Base-by-base conservation (phyloP, 352 stramenopile species). In the Phytophthora pluvialis region DNA sequence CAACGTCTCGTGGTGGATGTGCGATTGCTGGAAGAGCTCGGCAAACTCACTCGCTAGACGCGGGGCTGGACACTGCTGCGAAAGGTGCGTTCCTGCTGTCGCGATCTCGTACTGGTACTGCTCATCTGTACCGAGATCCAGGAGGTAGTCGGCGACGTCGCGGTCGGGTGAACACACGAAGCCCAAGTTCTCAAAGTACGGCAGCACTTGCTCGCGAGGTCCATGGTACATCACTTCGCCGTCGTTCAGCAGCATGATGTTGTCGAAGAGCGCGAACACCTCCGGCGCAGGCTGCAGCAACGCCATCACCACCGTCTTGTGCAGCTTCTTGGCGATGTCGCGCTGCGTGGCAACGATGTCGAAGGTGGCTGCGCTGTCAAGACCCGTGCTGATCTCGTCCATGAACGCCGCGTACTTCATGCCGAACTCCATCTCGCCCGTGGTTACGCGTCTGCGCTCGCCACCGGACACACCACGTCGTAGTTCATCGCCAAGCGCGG, bases 241-340 rank as follows among this genome's bases (percentile, higher is more conserved):
- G 90, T 83, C 70, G 62, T 83, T 81, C 13, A 86, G 43, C n/a
- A 86, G 48, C 33, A 86, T 4, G 13, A 86, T 48, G 56, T 98
- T 87, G 70, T 98, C 94, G 69, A 98, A 98, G 5, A 97, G 65
- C 7, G 80, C 82, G 31, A 96, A 92, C 10, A 95, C 92, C 68
- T 98, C 91, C 0, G 94, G 94, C 4, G 91, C 77, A 25, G 94
- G 93, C 66, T 98, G 76, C 12, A 97, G 63, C 15, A 97, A 64
- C 5, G 85, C 81, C 5, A 97, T 77, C 9, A 91, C 77, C 13
- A 74, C 51, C 4, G 79, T 88, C 36, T 73, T 65, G 36, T 72
- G 47, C 4, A 89, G 45, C 6, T 67, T 68, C 52, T 83, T 64
- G 25, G 79, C 75, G 28, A 85, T 48, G 16, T 54, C 61, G 1